These are phyloP conservation scores for Russula earlei DNA, from an alignment of 768 basidiomycete species.

Conservation along the genomic window DNA sequence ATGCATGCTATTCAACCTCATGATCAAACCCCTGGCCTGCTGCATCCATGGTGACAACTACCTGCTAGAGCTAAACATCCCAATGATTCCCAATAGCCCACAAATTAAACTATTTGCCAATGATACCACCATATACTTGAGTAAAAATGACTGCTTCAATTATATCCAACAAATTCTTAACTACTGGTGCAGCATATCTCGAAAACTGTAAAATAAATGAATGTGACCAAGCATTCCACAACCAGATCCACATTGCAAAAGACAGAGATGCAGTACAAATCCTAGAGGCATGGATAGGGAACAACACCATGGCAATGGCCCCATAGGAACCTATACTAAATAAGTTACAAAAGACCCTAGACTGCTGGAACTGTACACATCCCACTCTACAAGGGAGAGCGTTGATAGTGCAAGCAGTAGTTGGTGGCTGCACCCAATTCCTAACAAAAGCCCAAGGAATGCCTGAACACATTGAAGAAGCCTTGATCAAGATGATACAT, in stretches of 20 bases:
- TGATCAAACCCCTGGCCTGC: not conserved
- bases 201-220: not conserved
- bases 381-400: not conserved
- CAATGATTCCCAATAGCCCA: not conserved
- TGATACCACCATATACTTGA: not conserved
- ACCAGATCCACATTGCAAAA: not conserved
- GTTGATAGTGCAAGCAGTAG: not conserved
- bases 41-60: not conserved
- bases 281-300: not conserved
- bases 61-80: not conserved
- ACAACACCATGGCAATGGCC: not conserved
- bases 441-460: not conserved
- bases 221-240: not conserved
- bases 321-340: not conserved
- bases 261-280: not conserved
- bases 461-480: not conserved
- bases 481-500: no score
- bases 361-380: not conserved
- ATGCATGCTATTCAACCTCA: no score
- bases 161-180: not conserved
- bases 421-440: not conserved
- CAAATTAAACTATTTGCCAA: not conserved
- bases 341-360: not conserved
- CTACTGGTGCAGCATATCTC: slow-evolving; percentile 30
- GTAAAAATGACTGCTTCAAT: not conserved